Conservation (phyloP, 768 basidiomycete species). For the Lactifluus rugatus region DNA sequence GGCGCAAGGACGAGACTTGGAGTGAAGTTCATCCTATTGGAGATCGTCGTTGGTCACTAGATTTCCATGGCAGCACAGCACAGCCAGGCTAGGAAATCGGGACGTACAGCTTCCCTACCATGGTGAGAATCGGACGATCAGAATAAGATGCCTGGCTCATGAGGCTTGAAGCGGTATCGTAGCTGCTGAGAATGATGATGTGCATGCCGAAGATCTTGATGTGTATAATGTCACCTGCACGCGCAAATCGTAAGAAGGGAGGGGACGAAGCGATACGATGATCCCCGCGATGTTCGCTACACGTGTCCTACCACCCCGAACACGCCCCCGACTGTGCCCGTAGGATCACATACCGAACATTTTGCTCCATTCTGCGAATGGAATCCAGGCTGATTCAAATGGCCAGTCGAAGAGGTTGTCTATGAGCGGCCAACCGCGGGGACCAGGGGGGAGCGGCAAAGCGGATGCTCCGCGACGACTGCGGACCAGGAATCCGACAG, state of each 20-base stretch:
- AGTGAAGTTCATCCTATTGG: slow-evolving; percentile 14
- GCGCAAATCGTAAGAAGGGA: not conserved
- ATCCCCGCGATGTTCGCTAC: not conserved
- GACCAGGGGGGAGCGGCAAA: slow-evolving; percentile 17
- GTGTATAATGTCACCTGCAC: slow-evolving; percentile 16
- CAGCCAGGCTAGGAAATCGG: not conserved
- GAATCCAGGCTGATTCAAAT: slow-evolving; percentile 13
- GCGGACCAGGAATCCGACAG: slow-evolving; percentile 6
- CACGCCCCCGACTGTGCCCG: not conserved
- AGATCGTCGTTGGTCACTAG: not conserved
- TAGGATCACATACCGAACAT: slow-evolving; percentile 14
- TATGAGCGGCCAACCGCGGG: slow-evolving; percentile 17
- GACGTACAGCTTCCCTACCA: slow-evolving; percentile 15
- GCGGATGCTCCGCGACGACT: slow-evolving; percentile 7
- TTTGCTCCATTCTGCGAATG: slow-evolving; percentile 17
- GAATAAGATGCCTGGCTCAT: slow-evolving; percentile 19
- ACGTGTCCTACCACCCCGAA: not conserved
- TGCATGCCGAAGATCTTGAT: slow-evolving; percentile 18
- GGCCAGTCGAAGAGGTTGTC: slow-evolving; percentile 18
- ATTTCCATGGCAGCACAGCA: not conserved
- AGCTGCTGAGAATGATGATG: slow-evolving; percentile 18
- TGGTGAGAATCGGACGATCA: slow-evolving; percentile 19
- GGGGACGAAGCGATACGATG: not conserved
- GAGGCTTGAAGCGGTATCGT: slow-evolving; percentile 11
- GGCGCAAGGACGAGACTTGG: slow-evolving; percentile 18